Percentiles rank a stretch among this genome's conserved stretches.
phyloP scores from a whole-genome alignment of 208 protist species.

The Crithidia expoeki region DNA sequence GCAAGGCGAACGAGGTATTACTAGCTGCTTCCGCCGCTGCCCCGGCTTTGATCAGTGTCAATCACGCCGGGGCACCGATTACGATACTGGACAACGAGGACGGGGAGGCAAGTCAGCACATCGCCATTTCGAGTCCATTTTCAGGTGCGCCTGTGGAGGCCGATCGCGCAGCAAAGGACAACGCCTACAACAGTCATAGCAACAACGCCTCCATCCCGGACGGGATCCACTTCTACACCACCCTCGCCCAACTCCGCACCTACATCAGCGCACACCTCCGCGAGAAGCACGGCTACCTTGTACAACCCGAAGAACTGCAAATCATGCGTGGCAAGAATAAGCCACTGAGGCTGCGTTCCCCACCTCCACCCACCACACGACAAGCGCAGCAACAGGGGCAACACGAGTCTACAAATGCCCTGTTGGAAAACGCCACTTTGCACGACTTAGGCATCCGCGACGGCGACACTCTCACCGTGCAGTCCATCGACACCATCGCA shows the following conservation, averaged over 20 bases:
- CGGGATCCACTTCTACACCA: constrained; percentile 71
- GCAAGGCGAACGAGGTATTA: background rate
- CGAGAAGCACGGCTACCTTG: constrained; percentile 55
- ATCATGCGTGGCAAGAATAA: constrained; percentile 60
- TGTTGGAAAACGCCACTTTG: constrained; percentile 55
- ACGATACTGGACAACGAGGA: constrained; percentile 2
- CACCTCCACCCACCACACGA: background rate
- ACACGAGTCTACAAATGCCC: background rate
- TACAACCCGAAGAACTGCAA: constrained; percentile 53
- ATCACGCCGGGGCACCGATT: constrained; percentile 1
- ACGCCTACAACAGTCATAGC: background rate
- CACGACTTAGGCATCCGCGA: constrained; percentile 71
- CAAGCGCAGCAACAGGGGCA: no score
- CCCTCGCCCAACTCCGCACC: constrained; percentile 53
- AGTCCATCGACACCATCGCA: constrained; percentile 53
- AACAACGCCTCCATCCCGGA: constrained; percentile 5
- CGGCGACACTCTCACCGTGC: constrained; percentile 68
- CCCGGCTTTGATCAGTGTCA: background rate
- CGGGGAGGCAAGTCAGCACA: background rate
- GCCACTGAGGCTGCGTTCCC: constrained; percentile 42
- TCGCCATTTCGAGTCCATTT: background rate
- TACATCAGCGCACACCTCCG: constrained; percentile 53
- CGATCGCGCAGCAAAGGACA: background rate
- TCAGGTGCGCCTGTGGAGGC: background rate
- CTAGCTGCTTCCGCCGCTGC: background rate